Evolutionary conservation across 192 early-diverging fungal species (phyloP).

Genomic region (Bifiguratus adelaidae): DNA sequence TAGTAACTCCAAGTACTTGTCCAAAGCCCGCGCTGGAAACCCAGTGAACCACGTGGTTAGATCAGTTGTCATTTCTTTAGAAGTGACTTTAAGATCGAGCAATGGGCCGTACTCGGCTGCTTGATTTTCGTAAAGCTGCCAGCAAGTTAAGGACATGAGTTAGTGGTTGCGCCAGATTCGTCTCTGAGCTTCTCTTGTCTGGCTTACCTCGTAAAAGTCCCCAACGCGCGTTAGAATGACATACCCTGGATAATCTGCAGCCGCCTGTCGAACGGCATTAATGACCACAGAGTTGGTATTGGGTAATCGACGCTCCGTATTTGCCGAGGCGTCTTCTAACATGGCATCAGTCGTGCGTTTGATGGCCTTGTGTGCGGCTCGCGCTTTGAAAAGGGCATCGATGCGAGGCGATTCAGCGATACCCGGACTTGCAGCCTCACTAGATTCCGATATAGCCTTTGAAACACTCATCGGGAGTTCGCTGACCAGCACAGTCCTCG

Average conservation of each 20-base stretch:
- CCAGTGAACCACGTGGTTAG: conserved; percentile 52
- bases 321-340: too few relatives aligned
- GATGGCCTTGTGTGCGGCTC: too few relatives aligned
- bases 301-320: too few relatives aligned
- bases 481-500: too few relatives aligned
- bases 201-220: conserved; percentile 64
- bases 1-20: conserved; percentile 55
- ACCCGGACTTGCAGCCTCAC: too few relatives aligned
- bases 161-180: background rate
- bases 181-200: background rate
- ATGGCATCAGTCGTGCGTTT: too few relatives aligned
- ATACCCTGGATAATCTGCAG: conserved; percentile 50
- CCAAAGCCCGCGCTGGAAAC: conserved; percentile 51
- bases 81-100: conserved; percentile 57
- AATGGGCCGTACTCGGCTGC: conserved; percentile 53
- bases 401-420: too few relatives aligned
- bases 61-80: conserved; percentile 46
- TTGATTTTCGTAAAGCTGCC: conserved; percentile 59
- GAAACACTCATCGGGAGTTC: too few relatives aligned
- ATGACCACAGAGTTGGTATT: conserved; percentile 20
- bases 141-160: background rate
- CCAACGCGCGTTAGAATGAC: conserved; percentile 66
- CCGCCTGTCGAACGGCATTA: conserved; percentile 34
- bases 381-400: too few relatives aligned
- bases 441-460: too few relatives aligned